Conservation (phyloP, 2,329 filamentous ascomycete genomes). For the Incumbomyces delicatus region DNA sequence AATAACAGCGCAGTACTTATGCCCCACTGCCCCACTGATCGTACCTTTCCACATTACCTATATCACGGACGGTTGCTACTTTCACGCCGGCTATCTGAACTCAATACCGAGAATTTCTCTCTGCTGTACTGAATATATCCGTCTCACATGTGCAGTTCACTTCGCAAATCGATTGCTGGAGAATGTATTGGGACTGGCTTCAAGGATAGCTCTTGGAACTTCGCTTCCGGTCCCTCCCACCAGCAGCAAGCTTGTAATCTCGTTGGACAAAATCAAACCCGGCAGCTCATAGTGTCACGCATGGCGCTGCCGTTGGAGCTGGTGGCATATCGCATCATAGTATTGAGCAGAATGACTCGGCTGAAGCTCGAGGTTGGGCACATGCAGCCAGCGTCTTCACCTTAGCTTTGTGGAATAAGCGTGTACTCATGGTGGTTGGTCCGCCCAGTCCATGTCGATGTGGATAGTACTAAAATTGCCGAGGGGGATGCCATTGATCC, state of each 20-base stretch:
- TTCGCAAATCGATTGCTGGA: constrained; percentile 11
- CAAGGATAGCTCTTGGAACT: constrained; percentile 13
- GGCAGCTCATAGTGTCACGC: constrained; percentile 6
- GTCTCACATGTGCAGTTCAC: constrained; percentile 10
- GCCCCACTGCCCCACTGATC: too few species aligned
- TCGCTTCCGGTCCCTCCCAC: neutral
- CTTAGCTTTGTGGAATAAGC: constrained; percentile 12
- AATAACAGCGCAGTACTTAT: too few species aligned
- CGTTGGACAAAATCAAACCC: constrained; percentile 11
- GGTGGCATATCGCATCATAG: neutral
- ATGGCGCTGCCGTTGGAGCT: neutral
- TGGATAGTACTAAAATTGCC: too few species aligned
- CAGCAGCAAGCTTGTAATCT: neutral
- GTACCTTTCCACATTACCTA: too few species aligned
- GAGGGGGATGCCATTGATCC: too few species aligned
- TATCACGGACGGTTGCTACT: too few species aligned
- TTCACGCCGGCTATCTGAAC: neutral
- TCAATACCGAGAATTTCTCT: neutral
- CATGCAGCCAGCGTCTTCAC: constrained; percentile 11
- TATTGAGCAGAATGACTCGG: neutral
- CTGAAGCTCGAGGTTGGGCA: constrained; percentile 8
- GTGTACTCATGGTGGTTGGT: too few species aligned
- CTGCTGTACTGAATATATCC: neutral
- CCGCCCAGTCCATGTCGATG: neutral
- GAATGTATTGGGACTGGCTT: constrained; percentile 6